phyloP scores from a whole-genome alignment of 345 rosid species.

The Gossypium rotundifolium region DNA sequence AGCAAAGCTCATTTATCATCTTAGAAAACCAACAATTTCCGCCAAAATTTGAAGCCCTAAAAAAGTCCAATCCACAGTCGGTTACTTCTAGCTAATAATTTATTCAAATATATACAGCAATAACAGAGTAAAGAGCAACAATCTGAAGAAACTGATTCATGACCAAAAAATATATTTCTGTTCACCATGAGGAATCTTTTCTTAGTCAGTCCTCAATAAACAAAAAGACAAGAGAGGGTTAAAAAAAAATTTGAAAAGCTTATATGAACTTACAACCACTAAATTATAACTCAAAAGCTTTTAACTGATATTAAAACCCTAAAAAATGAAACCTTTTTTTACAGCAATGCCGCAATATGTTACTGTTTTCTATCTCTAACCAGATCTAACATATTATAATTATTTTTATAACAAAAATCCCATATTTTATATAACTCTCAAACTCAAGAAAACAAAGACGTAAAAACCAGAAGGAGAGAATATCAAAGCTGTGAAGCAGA shows the following conservation, averaged over 20 bases:
- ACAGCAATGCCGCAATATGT: slow-evolving; percentile 7
- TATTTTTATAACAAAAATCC: slow-evolving; percentile 1
- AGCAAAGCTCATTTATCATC: slow-evolving; percentile 4
- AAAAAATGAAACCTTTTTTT: neutral
- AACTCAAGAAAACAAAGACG: neutral
- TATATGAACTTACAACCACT: slow-evolving; percentile 36
- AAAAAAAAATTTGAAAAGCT: slow-evolving; percentile 28
- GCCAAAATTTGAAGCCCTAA: neutral
- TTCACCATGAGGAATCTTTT: slow-evolving; percentile 19
- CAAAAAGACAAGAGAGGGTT: slow-evolving; percentile 27
- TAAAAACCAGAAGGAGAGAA: slow-evolving; percentile 26
- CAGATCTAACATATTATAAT: slow-evolving; percentile 31
- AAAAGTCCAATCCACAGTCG: neutral
- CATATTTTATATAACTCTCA: slow-evolving; percentile 13
- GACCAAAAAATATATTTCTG: slow-evolving; percentile 12
- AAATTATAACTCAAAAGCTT: slow-evolving; percentile 24
- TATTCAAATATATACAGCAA: slow-evolving; percentile 5
- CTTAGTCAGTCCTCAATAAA: slow-evolving; percentile 22
- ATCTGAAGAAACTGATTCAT: slow-evolving; percentile 14
- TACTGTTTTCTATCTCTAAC: slow-evolving; percentile 20
- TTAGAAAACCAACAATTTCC: neutral
- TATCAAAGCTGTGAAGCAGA: slow-evolving; percentile 28
- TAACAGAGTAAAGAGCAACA: slow-evolving; percentile 6
- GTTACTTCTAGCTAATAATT: neutral
- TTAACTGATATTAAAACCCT: neutral